Evolutionary conservation across 2,329 filamentous ascomycete genomes (phyloP).

Genomic region (Fusarium globosum): DNA sequence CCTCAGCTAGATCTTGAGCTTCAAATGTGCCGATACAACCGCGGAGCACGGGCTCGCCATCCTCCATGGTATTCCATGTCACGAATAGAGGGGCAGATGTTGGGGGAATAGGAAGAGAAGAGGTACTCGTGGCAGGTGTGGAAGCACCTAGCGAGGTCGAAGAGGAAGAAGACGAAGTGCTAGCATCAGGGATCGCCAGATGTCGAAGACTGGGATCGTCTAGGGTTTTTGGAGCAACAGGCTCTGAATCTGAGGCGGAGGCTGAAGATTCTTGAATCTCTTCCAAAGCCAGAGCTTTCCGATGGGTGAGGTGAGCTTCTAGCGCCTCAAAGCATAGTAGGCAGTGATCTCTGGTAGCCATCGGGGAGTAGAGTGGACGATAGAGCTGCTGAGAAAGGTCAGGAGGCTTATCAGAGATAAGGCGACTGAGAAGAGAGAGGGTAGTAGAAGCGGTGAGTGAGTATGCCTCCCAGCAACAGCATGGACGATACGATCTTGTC

Average conservation of each 20-base stretch:
- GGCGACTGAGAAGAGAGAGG: constrained; percentile 17
- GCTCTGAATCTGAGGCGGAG: constrained; percentile 46
- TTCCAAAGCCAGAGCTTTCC: constrained; percentile 73
- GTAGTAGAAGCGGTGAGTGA: constrained; percentile 15
- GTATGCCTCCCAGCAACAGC: constrained; percentile 26
- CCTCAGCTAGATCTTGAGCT: constrained; percentile 75
- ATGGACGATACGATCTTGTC: constrained; percentile 7
- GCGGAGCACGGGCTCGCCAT: constrained; percentile 69
- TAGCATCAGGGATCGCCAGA: constrained; percentile 48
- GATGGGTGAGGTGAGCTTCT: constrained; percentile 77
- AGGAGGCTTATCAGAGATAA: constrained; percentile 18
- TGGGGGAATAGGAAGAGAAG: constrained; percentile 52
- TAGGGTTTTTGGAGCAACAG: constrained; percentile 36
- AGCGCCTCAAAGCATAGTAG: constrained; percentile 94
- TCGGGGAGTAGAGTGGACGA: constrained; percentile 51
- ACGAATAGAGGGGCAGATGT: constrained; percentile 84
- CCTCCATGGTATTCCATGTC: constrained; percentile 83
- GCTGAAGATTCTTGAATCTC: constrained; percentile 76
- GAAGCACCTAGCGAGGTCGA: constrained; percentile 58
- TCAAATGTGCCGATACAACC: constrained; percentile 98
- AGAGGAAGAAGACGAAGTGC: constrained; percentile 52
- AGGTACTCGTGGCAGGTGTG: constrained; percentile 58
- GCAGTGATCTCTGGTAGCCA: constrained; percentile 90
- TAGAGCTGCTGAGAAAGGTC: constrained; percentile 3
- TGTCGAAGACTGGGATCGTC: constrained; percentile 58